These are phyloP conservation scores for Scheffersomyces insectosa DNA, from an alignment of 1,139 yeast species.

Conservation along the genomic window DNA sequence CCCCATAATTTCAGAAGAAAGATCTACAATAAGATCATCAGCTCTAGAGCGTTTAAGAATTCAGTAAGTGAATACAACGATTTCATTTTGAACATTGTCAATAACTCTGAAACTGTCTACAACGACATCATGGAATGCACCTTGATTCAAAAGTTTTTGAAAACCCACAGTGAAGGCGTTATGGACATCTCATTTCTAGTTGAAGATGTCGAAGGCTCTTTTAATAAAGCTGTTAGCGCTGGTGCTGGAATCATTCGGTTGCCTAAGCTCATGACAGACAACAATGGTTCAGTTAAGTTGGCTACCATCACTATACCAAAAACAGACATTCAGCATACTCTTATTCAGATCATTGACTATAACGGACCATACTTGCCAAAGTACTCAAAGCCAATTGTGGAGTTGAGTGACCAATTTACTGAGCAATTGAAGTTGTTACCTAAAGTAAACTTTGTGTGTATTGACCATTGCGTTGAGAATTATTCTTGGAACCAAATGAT, in stretches of 20 bases:
- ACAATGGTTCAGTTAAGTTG: conserved; percentile 47
- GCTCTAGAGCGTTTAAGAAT: conserved; percentile 13
- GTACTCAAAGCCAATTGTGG: conserved; percentile 24
- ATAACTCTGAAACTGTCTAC: conserved; percentile 17
- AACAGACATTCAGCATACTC: conserved; percentile 67
- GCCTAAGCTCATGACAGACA: conserved; percentile 47
- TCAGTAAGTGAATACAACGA: conserved; percentile 12
- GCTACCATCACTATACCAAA: conserved; percentile 63
- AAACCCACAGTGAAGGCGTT: conserved; percentile 75
- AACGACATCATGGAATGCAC: conserved; percentile 25
- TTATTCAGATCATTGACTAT: conserved; percentile 51
- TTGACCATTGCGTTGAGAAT: conserved; percentile 84
- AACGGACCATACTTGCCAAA: conserved; percentile 61
- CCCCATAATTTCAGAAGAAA: conserved; percentile 8
- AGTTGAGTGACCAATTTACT: conserved; percentile 1
- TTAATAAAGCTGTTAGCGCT: conserved; percentile 42
- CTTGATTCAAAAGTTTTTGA: conserved; percentile 41
- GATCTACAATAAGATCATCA: conserved; percentile 16
- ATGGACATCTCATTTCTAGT: conserved; percentile 70
- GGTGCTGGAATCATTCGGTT: conserved; percentile 54
- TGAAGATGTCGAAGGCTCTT: conserved; percentile 46
- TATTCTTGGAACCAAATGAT: conserved; percentile 71
- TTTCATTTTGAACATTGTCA: conserved; percentile 15
- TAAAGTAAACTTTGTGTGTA: conserved; percentile 34
- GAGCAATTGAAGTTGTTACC: conserved; percentile 24